Evolutionary conservation across 2,329 filamentous ascomycete genomes (phyloP).

Genomic region (Fusarium sp.): DNA sequence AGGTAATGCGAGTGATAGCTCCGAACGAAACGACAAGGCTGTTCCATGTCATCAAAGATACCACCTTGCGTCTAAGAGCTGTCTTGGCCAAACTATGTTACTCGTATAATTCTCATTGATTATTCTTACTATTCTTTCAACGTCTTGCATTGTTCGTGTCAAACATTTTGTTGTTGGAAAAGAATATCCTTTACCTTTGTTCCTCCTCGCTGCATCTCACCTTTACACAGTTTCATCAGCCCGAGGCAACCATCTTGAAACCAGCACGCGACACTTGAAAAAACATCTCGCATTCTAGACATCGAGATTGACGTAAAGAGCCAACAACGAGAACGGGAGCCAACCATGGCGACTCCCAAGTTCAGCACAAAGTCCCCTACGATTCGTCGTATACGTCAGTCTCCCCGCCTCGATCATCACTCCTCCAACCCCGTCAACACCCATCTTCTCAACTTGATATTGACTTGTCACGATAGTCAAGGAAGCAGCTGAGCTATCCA

Average conservation of each 20-base stretch:
- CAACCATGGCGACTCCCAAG: slow-evolving; percentile 55
- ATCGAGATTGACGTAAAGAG: not conserved
- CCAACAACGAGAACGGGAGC: not conserved
- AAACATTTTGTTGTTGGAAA: not conserved
- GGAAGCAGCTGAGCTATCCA: slow-evolving; percentile 89
- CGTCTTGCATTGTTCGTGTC: not conserved
- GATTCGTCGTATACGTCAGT: slow-evolving; percentile 83
- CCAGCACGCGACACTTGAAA: not conserved
- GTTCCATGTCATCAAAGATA: slow-evolving; percentile 27
- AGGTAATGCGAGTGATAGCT: slow-evolving; percentile 12
- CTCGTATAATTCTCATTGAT: not conserved
- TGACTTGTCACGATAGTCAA: slow-evolving; percentile 65
- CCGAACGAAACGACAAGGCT: slow-evolving; percentile 5
- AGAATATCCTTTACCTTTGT: not conserved
- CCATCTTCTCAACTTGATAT: not conserved
- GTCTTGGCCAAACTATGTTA: not conserved
- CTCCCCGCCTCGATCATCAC: not conserved
- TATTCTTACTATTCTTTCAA: not conserved
- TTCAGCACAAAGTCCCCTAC: slow-evolving; percentile 85
- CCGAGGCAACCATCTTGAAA: slow-evolving; percentile 4
- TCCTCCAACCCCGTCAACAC: not conserved
- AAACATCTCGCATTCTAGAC: not conserved
- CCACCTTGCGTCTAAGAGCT: slow-evolving; percentile 35
- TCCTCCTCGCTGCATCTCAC: slow-evolving; percentile 17
- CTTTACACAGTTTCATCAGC: slow-evolving; percentile 12